Evolutionary conservation across 2,329 filamentous ascomycete species (phyloP).

Genomic region (Lachnum nothofagi): DNA sequence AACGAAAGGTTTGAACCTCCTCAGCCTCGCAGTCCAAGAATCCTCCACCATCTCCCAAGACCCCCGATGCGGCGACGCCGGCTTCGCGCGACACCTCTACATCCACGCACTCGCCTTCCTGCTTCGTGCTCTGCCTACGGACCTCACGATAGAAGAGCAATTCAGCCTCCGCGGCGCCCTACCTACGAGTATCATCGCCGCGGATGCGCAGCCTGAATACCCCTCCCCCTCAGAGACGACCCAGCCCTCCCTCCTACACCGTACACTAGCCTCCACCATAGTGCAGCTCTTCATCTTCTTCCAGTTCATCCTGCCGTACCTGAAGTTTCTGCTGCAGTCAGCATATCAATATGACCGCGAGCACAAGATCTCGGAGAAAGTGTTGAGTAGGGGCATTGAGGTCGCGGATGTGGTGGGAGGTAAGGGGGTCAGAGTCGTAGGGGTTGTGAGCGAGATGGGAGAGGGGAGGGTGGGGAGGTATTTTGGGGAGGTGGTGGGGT

Average conservation of each 20-base stretch:
- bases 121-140: conserved; percentile 54
- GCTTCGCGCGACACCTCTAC: conserved; percentile 58
- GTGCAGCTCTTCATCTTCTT: conserved; percentile 54
- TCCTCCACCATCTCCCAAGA: conserved; percentile 33
- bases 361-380: conserved; percentile 57
- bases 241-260: conserved; percentile 51
- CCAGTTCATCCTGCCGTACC: conserved; percentile 57
- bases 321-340: conserved; percentile 48
- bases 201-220: conserved; percentile 10
- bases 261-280: conserved; percentile 50
- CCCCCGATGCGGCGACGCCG: conserved; percentile 33
- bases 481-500: conserved; percentile 51
- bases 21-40: conserved; percentile 43
- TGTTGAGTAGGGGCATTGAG: conserved; percentile 48
- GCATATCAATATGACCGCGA: conserved; percentile 60
- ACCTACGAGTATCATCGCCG: conserved; percentile 34
- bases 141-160: conserved; percentile 52
- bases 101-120: conserved; percentile 60
- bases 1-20: conserved; percentile 40
- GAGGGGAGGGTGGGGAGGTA: conserved; percentile 60
- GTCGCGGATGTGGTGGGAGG: conserved; percentile 51
- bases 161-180: conserved; percentile 48
- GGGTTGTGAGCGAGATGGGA: conserved; percentile 54
- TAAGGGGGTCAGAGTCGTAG: conserved; percentile 46
- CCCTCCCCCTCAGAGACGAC: conserved; percentile 18